Evolutionary conservation across 148 eudicot species (phyloP).

Genomic region (Silene latifolia): DNA sequence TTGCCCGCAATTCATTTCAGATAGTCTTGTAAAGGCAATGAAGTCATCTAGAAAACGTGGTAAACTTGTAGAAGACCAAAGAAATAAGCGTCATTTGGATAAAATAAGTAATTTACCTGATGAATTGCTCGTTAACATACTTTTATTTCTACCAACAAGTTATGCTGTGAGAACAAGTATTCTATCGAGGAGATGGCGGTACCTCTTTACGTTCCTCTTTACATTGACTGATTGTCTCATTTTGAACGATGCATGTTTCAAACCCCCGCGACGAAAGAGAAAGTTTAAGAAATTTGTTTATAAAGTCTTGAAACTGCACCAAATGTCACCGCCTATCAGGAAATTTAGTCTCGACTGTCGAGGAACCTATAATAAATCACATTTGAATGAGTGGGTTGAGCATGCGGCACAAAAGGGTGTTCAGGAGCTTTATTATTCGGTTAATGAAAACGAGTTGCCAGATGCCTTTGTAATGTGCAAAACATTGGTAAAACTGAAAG

Average conservation of each 20-base stretch:
- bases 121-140: too few relatives aligned
- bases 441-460: not conserved
- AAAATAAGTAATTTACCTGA: too few relatives aligned
- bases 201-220: too few relatives aligned
- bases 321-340: not conserved
- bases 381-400: not conserved
- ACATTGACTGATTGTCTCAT: not conserved
- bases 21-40: not conserved
- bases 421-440: not conserved
- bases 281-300: not conserved
- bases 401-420: not conserved
- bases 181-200: not conserved
- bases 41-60: too few relatives aligned
- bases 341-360: not conserved
- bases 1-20: too few relatives aligned
- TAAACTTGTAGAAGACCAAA: too few relatives aligned
- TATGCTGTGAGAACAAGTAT: not conserved
- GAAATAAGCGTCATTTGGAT: too few relatives aligned
- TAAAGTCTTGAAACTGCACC: not conserved
- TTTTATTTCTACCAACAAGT: not conserved
- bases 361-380: not conserved
- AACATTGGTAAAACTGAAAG: not conserved
- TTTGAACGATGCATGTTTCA: not conserved
- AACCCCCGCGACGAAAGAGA: too few relatives aligned
- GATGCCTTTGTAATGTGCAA: not conserved